These are phyloP conservation scores for Phytophthora pinifolia DNA, from an alignment of 352 stramenopile species.

Conservation along the genomic window DNA sequence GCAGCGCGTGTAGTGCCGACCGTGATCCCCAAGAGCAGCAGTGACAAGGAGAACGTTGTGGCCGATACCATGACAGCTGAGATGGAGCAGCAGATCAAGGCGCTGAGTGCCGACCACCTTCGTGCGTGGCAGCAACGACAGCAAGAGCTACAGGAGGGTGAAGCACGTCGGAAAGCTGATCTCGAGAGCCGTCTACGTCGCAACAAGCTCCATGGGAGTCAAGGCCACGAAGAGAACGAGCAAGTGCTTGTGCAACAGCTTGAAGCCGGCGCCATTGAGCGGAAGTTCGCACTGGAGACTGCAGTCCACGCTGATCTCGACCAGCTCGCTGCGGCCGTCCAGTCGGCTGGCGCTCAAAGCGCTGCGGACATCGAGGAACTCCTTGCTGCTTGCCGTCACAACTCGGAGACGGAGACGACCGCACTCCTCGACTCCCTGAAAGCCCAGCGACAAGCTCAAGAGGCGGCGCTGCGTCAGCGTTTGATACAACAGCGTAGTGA, in stretches of 20 bases:
- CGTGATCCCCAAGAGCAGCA: background rate
- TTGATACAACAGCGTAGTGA: slow-evolving; percentile 13
- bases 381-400: slow-evolving; percentile 22
- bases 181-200: slow-evolving; percentile 22
- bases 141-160: slow-evolving; percentile 27
- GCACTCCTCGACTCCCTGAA: slow-evolving; percentile 22
- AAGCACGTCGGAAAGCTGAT: slow-evolving; percentile 15
- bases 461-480: slow-evolving; percentile 22
- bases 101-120: slow-evolving; percentile 29
- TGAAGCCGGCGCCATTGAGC: slow-evolving; percentile 14
- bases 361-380: slow-evolving; percentile 31
- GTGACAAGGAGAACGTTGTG: slow-evolving; percentile 13
- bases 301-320: slow-evolving; percentile 30
- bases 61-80: slow-evolving; percentile 27
- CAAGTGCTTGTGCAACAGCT: slow-evolving; percentile 20
- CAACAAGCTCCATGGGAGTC: slow-evolving; percentile 4
- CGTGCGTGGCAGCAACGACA: slow-evolving; percentile 27
- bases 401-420: slow-evolving; percentile 30
- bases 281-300: slow-evolving; percentile 23
- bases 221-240: slow-evolving; percentile 7
- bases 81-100: slow-evolving; percentile 37
- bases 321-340: slow-evolving; percentile 25
- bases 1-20: slow-evolving; percentile 7
- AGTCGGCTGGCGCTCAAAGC: slow-evolving; percentile 16
- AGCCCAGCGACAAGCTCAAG: slow-evolving; percentile 21